A percentile compares a stretch with the other conserved stretches of the same genome.
These are phyloP conservation scores for Paramecium tetraurelia DNA, from an alignment of 73 alveolate genomes.

Conservation along the genomic window DNA sequence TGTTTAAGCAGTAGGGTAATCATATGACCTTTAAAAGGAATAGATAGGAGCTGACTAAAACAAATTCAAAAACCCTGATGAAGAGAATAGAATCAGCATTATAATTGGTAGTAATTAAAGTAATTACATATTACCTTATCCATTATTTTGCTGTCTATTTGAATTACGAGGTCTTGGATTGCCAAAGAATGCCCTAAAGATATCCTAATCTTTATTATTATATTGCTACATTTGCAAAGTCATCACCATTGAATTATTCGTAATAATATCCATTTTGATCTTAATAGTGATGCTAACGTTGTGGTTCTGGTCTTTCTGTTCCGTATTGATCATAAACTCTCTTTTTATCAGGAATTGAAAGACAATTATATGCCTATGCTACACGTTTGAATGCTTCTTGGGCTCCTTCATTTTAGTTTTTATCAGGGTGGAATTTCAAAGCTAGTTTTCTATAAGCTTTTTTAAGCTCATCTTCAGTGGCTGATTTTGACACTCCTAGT, in stretches of 20 bases:
- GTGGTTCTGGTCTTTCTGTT: conserved; percentile 28
- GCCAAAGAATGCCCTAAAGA: conserved; percentile 36
- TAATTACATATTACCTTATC: not conserved
- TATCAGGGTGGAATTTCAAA: conserved; percentile 96
- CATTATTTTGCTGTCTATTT: not conserved
- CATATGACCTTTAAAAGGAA: not conserved
- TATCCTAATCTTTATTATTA: not conserved
- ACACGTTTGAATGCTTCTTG: conserved; percentile 92
- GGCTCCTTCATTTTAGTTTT: conserved; percentile 84
- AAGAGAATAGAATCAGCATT: not conserved
- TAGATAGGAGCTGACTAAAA: not conserved
- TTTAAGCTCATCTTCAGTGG: conserved; percentile 87
- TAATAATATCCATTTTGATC: not conserved
- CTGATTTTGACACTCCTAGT: conserved; percentile 84
- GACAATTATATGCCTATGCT: conserved; percentile 86
- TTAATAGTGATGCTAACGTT: not conserved
- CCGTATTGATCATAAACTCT: conserved; percentile 79
- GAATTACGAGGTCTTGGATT: not conserved
- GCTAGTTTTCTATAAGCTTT: conserved; percentile 95
- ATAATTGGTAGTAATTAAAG: not conserved
- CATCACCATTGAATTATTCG: conserved; percentile 7
- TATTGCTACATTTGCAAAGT: not conserved
- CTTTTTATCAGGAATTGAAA: conserved; percentile 82
- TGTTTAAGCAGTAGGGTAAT: not conserved
- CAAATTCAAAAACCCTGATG: not conserved